Percentiles rank a stretch among this genome's conserved stretches.
Conservation (phyloP, 192 early-diverging fungal genomes). For the Helicostylum pulchrum region DNA sequence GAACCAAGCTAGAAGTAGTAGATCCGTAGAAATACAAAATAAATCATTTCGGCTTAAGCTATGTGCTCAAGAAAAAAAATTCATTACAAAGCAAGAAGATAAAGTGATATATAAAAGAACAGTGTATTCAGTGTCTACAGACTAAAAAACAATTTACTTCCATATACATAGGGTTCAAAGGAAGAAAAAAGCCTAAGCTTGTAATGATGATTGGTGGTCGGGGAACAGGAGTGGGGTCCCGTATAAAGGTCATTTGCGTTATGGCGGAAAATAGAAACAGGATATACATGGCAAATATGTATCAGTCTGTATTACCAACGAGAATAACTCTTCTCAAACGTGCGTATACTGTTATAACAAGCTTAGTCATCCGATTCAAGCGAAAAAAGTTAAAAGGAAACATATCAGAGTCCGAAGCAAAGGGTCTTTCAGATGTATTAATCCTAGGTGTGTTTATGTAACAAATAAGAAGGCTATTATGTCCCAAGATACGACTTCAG, state of each 20-base stretch:
- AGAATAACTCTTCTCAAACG: not conserved
- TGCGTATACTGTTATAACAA: not conserved
- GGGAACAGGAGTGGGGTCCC: not conserved
- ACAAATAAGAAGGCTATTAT: not conserved
- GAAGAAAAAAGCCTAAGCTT: too few relatives aligned
- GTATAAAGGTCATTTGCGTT: not conserved
- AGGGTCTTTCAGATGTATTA: not conserved
- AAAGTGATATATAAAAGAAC: too few relatives aligned
- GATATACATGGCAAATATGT: not conserved
- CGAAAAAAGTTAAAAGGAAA: not conserved
- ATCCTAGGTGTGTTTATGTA: too few relatives aligned
- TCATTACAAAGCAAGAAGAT: too few relatives aligned
- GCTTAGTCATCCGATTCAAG: not conserved
- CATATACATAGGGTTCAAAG: too few relatives aligned
- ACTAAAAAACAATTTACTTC: too few relatives aligned
- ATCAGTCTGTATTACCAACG: not conserved
- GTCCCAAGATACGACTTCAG: not conserved
- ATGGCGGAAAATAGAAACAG: not conserved
- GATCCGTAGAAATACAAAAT: too few relatives aligned
- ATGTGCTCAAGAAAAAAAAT: too few relatives aligned
- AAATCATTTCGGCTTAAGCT: too few relatives aligned
- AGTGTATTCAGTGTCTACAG: too few relatives aligned
- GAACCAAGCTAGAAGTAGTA: too few relatives aligned
- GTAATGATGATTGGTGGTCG: not conserved
- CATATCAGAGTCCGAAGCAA: not conserved